Base-by-base conservation (phyloP, 2,329 filamentous ascomycete species). In the Thermoascus crustaceus region DNA sequence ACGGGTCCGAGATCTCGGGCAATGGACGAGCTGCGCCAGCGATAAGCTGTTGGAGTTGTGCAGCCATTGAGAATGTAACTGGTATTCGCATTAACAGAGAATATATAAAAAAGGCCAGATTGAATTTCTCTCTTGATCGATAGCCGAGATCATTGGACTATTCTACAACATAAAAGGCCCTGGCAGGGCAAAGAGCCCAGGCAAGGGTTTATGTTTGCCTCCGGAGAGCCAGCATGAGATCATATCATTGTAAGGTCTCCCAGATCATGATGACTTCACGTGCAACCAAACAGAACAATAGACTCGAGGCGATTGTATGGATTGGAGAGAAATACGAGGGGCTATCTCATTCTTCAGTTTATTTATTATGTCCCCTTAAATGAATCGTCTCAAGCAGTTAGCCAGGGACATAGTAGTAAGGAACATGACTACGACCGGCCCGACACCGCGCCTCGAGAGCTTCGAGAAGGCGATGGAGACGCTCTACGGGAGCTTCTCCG, bases 401-500 rank as follows among this genome's bases (percentile, higher is more conserved):
- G 4, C 14, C 16, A 9, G 11, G n/a, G 5, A 26, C 24, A 26
- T 26, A 26, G n/a, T 26, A 10, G 13, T 7, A 13, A 14, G 9
- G 11, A 37, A 34, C 13, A 8, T 10, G 11, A 21, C 21, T 21
- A 42, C 23, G 3, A 30, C 18, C 32, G 47, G 39, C 30, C 42
- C 47, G 4, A 45, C 50, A 5, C 45, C 54, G 6, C 49, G 49
- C 9, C 34, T 60, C 4, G 38, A 45, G 25, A 50, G 46, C 27
- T 63, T 61, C 49, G 48, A 57, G 31, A 42, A 54, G 35, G 54
- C 58, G 21, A 60, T 66, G 53, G 52, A 62, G 42, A 57, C 57
- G 10, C 40, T 67, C 8, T 67, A 66, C 38, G 63, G 63, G 8
- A 52, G 46, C 14, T 54, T 66, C 37, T 44, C 45, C 34, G 38